A percentile compares a stretch with the other conserved stretches of the same genome.
phyloP scores from a whole-genome alignment of 1,284 basidiomycete species.

The Cutaneotrichosporon mucoides region DNA sequence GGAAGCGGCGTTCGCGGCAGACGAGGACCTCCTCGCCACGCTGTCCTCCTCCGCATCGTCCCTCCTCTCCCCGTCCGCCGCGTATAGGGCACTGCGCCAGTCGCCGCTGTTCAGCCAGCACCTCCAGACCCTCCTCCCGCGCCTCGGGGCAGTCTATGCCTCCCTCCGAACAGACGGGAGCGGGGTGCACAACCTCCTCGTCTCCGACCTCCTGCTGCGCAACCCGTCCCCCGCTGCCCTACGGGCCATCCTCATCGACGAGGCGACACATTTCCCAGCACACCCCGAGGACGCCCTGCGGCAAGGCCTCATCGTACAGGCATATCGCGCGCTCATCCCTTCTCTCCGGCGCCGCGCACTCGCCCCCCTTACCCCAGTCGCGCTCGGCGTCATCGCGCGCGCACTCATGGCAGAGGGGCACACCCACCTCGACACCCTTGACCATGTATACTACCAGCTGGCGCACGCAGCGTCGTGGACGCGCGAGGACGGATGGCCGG shows the following conservation, averaged over 20 bases:
- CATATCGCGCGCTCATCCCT: slow-evolving; percentile 11
- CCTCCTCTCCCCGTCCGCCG: slow-evolving; percentile 27
- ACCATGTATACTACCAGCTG: slow-evolving; percentile 21
- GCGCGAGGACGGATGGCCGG: slow-evolving; percentile 15
- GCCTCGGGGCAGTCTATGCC: slow-evolving; percentile 20
- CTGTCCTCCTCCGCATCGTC: not conserved
- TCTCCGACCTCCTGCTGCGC: slow-evolving; percentile 31
- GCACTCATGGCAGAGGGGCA: slow-evolving; percentile 2
- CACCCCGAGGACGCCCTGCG: not conserved
- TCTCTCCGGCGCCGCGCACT: slow-evolving; percentile 4
- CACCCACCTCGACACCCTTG: slow-evolving; percentile 7
- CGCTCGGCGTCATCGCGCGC: slow-evolving; percentile 8
- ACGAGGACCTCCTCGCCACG: not conserved
- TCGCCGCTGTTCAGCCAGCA: slow-evolving; percentile 26
- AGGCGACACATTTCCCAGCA: slow-evolving; percentile 13
- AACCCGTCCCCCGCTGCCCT: slow-evolving; percentile 26
- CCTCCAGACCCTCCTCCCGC: slow-evolving; percentile 21
- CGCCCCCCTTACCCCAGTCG: slow-evolving; percentile 5
- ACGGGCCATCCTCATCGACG: slow-evolving; percentile 22
- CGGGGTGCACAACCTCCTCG: slow-evolving; percentile 29
- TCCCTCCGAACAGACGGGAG: slow-evolving; percentile 16
- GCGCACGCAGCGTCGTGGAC: slow-evolving; percentile 14
- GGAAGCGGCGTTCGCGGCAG: slow-evolving; percentile 5
- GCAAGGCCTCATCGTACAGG: slow-evolving; percentile 13
- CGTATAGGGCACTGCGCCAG: slow-evolving; percentile 27